phyloP scores from a whole-genome alignment of 768 basidiomycete genomes.

The Mycena leptocephala region DNA sequence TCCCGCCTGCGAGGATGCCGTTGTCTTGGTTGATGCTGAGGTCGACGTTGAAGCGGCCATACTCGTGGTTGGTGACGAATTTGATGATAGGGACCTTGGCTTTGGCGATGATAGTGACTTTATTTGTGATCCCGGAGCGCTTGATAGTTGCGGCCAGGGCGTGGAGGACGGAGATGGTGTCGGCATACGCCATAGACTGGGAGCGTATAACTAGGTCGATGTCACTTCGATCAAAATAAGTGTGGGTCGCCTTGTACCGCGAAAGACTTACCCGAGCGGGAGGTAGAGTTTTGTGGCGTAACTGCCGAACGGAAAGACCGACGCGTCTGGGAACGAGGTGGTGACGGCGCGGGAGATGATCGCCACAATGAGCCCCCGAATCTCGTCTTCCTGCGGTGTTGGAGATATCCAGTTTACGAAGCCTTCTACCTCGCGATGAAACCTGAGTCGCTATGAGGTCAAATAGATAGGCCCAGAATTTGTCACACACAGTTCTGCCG shows the following conservation, averaged over 20 bases:
- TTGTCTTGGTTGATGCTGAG: constrained; percentile 95
- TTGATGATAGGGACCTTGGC: constrained; percentile 98
- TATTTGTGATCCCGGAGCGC: constrained; percentile 78
- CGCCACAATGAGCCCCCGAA: constrained; percentile 81
- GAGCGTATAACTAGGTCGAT: constrained; percentile 96
- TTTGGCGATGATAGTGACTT: constrained; percentile 91
- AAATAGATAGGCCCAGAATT: background rate
- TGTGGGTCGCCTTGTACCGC: background rate
- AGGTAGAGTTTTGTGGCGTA: constrained; percentile 95
- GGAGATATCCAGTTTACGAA: constrained; percentile 93
- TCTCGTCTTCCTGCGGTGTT: constrained; percentile 87
- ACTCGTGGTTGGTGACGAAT: constrained; percentile 80
- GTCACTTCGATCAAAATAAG: constrained; percentile 70
- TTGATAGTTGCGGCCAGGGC: constrained; percentile 86
- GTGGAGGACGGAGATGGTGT: constrained; percentile 80
- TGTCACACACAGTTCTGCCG: constrained; percentile 84
- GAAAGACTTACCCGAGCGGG: constrained; percentile 83
- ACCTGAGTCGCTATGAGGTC: constrained; percentile 60
- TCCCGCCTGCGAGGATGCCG: constrained; percentile 83
- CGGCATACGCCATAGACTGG: constrained; percentile 77
- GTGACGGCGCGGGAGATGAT: constrained; percentile 79
- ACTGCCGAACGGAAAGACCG: constrained; percentile 91
- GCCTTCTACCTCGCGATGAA: constrained; percentile 90
- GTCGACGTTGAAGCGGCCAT: constrained; percentile 89
- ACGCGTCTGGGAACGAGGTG: constrained; percentile 83